A percentile compares a stretch with the other conserved stretches of the same genome.
Evolutionary conservation across 371 early-diverging fungal species (phyloP).

Genomic region (Syncephalastrum racemosum): DNA sequence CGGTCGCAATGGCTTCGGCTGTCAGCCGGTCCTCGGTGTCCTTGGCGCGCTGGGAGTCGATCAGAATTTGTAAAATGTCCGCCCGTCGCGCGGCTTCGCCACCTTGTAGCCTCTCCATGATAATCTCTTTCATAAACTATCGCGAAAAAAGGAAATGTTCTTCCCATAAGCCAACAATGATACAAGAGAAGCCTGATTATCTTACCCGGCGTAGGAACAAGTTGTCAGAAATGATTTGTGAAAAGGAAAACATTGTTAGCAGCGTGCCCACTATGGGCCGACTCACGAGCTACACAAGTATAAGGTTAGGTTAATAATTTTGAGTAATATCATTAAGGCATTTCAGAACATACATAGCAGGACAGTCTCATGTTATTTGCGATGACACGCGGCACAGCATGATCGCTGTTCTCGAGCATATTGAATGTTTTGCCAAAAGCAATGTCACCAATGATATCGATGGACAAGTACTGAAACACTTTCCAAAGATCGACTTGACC

Average conservation of each 20-base stretch:
- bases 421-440: constrained; percentile 47
- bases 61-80: constrained; percentile 34
- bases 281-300: background rate
- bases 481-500: constrained; percentile 30
- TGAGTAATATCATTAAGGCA: background rate
- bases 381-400: constrained; percentile 25
- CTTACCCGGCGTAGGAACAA: too few species aligned
- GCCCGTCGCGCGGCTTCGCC: constrained; percentile 15
- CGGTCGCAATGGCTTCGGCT: constrained; percentile 22
- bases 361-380: constrained; percentile 1
- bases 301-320: background rate
- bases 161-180: background rate
- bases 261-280: constrained; percentile 6
- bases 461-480: constrained; percentile 26
- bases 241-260: background rate
- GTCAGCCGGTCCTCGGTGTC: constrained; percentile 23
- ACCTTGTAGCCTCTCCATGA: constrained; percentile 17
- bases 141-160: background rate
- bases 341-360: background rate
- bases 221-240: too few species aligned
- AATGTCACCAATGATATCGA: constrained; percentile 49
- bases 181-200: too few species aligned
- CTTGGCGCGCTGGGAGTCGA: constrained; percentile 18
- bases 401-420: constrained; percentile 39
- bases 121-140: constrained; percentile 26